Conservation (phyloP, 2,329 filamentous ascomycete genomes). For the Nemania sp. region DNA sequence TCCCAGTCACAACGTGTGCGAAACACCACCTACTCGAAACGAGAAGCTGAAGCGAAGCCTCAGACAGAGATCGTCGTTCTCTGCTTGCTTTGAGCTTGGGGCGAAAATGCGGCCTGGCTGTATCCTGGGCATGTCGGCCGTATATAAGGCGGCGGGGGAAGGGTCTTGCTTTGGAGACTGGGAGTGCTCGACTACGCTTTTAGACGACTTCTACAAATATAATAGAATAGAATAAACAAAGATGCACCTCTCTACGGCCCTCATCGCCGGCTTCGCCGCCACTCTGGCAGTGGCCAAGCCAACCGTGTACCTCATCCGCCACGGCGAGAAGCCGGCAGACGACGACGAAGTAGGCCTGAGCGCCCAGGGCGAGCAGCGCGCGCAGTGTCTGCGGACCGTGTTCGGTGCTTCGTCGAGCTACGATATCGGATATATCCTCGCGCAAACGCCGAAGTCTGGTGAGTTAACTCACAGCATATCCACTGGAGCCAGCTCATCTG, state of each 20-base stretch:
- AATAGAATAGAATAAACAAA: no score
- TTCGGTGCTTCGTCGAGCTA: conserved; percentile 57
- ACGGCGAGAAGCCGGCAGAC: conserved; percentile 62
- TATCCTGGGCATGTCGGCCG: no score
- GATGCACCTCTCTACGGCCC: conserved; percentile 20
- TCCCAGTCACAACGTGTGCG: conserved; percentile 15
- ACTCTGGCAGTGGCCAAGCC: conserved; percentile 34
- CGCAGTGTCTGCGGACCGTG: conserved; percentile 60
- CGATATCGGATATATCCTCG: conserved; percentile 62
- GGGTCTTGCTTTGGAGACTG: no score
- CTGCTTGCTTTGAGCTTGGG: neutral
- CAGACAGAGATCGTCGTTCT: no score
- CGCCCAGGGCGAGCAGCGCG: conserved; percentile 55
- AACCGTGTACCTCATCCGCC: conserved; percentile 65
- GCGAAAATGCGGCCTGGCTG: neutral
- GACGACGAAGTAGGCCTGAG: conserved; percentile 55
- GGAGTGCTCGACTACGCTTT: neutral
- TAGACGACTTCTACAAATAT: neutral
- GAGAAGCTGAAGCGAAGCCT: neutral
- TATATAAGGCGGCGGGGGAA: conserved; percentile 7
- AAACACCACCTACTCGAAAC: conserved; percentile 3
- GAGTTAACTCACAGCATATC: conserved; percentile 9
- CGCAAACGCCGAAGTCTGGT: conserved; percentile 55
- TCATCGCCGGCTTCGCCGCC: conserved; percentile 15
- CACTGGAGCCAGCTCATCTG: no score